These are phyloP conservation scores for Diplodia corticola DNA, from an alignment of 2,329 filamentous ascomycete species.

Conservation along the genomic window DNA sequence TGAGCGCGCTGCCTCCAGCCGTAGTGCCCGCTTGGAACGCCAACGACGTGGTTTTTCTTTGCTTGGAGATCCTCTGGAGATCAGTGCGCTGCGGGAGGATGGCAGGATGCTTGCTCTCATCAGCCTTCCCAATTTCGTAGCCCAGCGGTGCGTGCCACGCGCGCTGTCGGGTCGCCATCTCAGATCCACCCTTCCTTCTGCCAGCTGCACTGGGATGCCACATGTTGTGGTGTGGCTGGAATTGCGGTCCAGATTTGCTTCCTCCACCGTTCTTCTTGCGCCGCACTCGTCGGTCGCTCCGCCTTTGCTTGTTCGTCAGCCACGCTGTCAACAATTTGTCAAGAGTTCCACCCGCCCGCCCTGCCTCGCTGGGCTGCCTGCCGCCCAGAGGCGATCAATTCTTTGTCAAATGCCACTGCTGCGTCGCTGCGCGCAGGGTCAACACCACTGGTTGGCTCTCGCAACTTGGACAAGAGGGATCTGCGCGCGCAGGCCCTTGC, in stretches of 20 bases:
- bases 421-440: background rate
- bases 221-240: constrained; percentile 1
- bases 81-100: constrained; percentile 12
- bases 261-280: background rate
- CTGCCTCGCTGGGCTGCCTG: background rate
- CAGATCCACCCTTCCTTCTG: constrained; percentile 7
- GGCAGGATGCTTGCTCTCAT: constrained; percentile 5
- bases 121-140: constrained; percentile 8
- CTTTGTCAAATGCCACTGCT: background rate
- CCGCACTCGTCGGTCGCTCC: background rate
- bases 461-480: background rate
- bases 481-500: constrained; percentile 17
- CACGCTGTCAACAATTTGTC: background rate
- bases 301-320: background rate
- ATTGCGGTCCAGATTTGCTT: background rate
- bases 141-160: background rate
- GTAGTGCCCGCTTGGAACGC: constrained; percentile 5
- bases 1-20: background rate
- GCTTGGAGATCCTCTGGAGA: background rate
- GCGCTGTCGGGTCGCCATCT: background rate
- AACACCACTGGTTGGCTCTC: constrained; percentile 5
- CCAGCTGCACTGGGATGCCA: background rate
- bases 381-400: background rate
- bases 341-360: background rate
- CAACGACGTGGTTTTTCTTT: constrained; percentile 10